A percentile compares a stretch with the other conserved stretches of the same genome.
These are phyloP conservation scores for Talaromyces wortmannii DNA, from an alignment of 495 filamentous ascomycete species.

Conservation along the genomic window DNA sequence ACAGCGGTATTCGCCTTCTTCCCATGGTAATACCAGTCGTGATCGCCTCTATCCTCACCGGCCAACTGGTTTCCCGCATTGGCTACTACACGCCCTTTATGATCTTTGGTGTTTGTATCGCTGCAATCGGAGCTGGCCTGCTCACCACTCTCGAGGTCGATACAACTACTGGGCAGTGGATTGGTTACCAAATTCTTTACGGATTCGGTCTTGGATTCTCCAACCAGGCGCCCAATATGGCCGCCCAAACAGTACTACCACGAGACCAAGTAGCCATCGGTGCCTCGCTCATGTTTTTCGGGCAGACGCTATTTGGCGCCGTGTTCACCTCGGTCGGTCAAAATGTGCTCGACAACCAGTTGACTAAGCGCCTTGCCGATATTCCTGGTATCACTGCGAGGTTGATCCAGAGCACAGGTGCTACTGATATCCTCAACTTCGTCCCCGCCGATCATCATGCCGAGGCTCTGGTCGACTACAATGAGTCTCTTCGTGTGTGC, in stretches of 20 bases:
- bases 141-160: conserved; percentile 26
- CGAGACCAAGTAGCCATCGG: conserved; percentile 52
- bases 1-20: conserved; percentile 22
- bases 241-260: conserved; percentile 54
- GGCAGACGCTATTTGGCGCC: conserved; percentile 54
- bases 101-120: conserved; percentile 38
- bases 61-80: conserved; percentile 60
- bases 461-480: conserved; percentile 19
- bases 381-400: conserved; percentile 10
- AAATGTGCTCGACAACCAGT: conserved; percentile 36
- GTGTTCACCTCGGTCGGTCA: conserved; percentile 57
- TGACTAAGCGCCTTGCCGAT: conserved; percentile 12
- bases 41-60: conserved; percentile 39
- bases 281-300: conserved; percentile 57
- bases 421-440: conserved; percentile 16
- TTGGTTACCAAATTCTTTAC: conserved; percentile 28
- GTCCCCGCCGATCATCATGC: conserved; percentile 13
- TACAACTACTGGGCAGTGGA: conserved; percentile 21
- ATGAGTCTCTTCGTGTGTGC: conserved; percentile 19
- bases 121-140: conserved; percentile 43
- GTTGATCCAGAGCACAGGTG: conserved; percentile 16
- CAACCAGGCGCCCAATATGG: conserved; percentile 47
- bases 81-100: conserved; percentile 40
- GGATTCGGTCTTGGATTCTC: conserved; percentile 54
- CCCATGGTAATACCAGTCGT: conserved; percentile 54